Base-by-base conservation (phyloP, 2,329 filamentous ascomycete genomes). In the Ophiostoma fasciatum region DNA sequence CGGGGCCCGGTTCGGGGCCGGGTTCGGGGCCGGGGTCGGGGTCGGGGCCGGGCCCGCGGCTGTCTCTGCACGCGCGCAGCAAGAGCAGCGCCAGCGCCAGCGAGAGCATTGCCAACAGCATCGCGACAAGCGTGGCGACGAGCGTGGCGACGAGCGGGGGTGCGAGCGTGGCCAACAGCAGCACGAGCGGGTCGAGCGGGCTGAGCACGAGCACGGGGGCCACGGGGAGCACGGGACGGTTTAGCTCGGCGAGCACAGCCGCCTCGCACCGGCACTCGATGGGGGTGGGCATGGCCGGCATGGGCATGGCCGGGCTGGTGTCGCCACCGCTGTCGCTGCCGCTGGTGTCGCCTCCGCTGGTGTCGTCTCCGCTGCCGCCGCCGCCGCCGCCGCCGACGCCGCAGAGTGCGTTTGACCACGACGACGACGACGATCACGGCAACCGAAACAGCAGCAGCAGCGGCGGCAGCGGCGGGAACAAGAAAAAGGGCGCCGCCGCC, bases 321-420 rank as follows among this genome's bases (percentile, higher is more conserved):
- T 13, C 33, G 8, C 31, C 25, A 13, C 29, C 29, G 11, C 10
- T 26, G n/a, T 28, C 28, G 9, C 33, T 15, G 20, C 18, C 19
- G 20, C 35, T 26, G 17, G 28, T 23, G 23, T 25, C n/a, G 19
- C 33, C 27, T 25, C 28, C 20, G 13, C 26, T 22, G 12, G 33
- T 26, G 4, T 29, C 35, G 20, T 12, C 7, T 19, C 39, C 12
- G 11, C 20, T 17, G 13, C 14, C 18, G 25, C 5, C 17, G 3
- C 21, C 28, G 6, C 10, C 18, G 17, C 25, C 21, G 5, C 15
- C 26, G 13, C 20, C 22, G 5, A 14, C 30, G 10, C 21, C 31
- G 18, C 33, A 32, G 19, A 50, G 46, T 36, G 35, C 36, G 1
- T 49, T 46, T 23, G 46, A 50, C 19, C 38, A 44, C 8, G 43